Percentiles rank a stretch among this genome's conserved stretches.
These are phyloP conservation scores for Odonthalia washingtoniensis DNA, from an alignment of 31 red algal species.

Conservation along the genomic window DNA sequence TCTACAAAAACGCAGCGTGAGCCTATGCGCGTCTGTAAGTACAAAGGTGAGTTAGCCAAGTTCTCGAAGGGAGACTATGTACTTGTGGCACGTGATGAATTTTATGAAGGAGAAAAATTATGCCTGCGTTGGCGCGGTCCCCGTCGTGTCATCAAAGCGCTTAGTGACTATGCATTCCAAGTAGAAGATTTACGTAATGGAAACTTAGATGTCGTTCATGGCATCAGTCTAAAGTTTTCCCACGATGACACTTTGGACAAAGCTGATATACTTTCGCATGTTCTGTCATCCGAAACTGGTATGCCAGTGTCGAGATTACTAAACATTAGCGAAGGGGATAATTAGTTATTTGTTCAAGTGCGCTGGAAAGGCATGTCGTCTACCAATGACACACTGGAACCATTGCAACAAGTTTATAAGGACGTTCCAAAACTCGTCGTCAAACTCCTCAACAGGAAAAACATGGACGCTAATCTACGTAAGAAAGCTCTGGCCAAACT, in stretches of 20 bases:
- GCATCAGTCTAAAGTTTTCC: slow-evolving; percentile 21
- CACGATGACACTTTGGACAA: background rate
- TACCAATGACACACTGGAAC: too few species aligned
- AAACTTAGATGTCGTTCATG: background rate
- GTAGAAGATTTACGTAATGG: slow-evolving; percentile 25
- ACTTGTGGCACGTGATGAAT: slow-evolving; percentile 19
- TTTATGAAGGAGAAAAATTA: too few species aligned
- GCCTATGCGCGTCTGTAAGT: background rate
- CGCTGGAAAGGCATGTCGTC: too few species aligned
- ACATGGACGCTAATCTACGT: too few species aligned
- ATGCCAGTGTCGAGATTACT: slow-evolving; percentile 33
- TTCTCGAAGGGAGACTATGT: slow-evolving; percentile 24
- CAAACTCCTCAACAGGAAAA: too few species aligned
- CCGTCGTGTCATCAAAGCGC: slow-evolving; percentile 15
- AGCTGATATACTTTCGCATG: slow-evolving; percentile 23
- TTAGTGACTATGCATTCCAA: slow-evolving; percentile 32
- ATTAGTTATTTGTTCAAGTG: too few species aligned
- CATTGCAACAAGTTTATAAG: too few species aligned
- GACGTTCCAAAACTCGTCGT: too few species aligned
- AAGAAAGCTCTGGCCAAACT: too few species aligned
- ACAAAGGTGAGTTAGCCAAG: background rate
- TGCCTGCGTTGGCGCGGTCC: slow-evolving; percentile 40
- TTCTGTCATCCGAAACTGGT: slow-evolving; percentile 32
- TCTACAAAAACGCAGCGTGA: background rate
- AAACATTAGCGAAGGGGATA: too few species aligned